Evolutionary conservation across 1,284 basidiomycete genomes (phyloP).

Genomic region (Moesziomyces sp.): DNA sequence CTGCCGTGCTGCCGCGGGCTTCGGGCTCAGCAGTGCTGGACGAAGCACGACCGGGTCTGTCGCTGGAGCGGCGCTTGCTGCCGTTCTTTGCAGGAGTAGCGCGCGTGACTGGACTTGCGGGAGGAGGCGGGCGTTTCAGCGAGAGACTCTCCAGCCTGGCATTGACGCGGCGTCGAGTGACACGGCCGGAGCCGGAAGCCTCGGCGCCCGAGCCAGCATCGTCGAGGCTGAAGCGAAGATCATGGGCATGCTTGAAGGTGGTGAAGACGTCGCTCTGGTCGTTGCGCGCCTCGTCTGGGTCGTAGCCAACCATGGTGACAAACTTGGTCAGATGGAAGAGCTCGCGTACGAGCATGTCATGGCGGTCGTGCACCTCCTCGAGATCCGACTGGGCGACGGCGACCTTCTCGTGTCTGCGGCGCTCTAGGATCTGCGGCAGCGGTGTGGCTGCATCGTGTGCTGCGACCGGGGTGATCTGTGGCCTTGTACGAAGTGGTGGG

Average conservation of each 20-base stretch:
- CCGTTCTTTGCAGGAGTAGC: constrained; percentile 9
- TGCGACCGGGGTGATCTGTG: constrained; percentile 32
- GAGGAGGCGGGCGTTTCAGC: constrained; percentile 32
- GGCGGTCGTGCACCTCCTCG: constrained; percentile 49
- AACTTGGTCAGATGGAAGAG: constrained; percentile 61
- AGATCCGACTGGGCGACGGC: constrained; percentile 41
- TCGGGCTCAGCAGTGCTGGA: constrained; percentile 18
- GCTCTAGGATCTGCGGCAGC: constrained; percentile 33
- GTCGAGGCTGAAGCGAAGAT: constrained; percentile 41
- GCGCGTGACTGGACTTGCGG: constrained; percentile 24
- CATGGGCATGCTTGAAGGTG: constrained; percentile 50
- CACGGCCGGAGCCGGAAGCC: constrained; percentile 22
- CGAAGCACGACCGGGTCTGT: constrained; percentile 15
- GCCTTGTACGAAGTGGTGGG: constrained; percentile 8
- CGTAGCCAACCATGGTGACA: constrained; percentile 59
- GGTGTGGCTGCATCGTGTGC: constrained; percentile 14
- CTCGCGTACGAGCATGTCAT: constrained; percentile 60
- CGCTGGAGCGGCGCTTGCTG: constrained; percentile 4
- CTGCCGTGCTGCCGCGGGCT: constrained; percentile 2
- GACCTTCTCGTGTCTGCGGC: constrained; percentile 27
- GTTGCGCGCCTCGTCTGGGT: constrained; percentile 46
- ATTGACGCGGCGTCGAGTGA: constrained; percentile 49
- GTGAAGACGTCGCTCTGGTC: constrained; percentile 54
- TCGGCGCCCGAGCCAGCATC: constrained; percentile 13
- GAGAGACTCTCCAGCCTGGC: constrained; percentile 45